Percentiles rank a stretch among this genome's conserved stretches.
These are phyloP conservation scores for Globisporangium nodosum DNA, from an alignment of 352 stramenopile genomes.

Conservation along the genomic window DNA sequence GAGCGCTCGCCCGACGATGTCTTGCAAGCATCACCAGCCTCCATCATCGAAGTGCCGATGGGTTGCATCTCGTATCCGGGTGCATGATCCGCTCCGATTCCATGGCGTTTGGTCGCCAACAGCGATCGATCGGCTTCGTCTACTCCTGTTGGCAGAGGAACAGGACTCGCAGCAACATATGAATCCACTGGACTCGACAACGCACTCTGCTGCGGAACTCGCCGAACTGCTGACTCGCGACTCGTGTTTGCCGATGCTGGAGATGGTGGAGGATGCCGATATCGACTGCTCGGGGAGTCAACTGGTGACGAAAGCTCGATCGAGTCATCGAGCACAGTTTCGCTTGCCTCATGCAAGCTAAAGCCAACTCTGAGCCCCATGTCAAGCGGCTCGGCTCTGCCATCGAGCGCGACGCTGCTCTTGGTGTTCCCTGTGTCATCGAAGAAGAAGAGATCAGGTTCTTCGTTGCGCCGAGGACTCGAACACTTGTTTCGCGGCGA, in stretches of 20 bases:
- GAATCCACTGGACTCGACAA: not conserved
- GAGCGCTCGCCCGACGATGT: not conserved
- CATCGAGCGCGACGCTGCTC: not conserved
- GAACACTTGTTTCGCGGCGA: not conserved
- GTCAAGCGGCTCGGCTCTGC: not conserved
- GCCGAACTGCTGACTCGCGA: not conserved
- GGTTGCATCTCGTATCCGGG: not conserved
- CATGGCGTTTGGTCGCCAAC: not conserved
- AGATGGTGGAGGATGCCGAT: not conserved
- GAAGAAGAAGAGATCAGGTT: not conserved
- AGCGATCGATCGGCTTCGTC: no score
- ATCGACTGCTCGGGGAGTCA: not conserved
- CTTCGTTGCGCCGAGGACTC: not conserved
- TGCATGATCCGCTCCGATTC: not conserved
- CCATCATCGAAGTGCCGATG: not conserved
- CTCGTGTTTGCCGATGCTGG: not conserved
- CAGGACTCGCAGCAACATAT: not conserved
- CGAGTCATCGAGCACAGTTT: not conserved
- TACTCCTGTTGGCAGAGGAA: not conserved
- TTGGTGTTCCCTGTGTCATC: not conserved
- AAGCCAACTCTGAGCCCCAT: not conserved
- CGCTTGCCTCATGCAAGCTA: not conserved
- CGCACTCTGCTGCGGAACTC: not conserved
- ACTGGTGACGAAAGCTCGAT: conserved; percentile 7
- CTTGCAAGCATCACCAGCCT: not conserved